Base-by-base conservation (phyloP, 2,329 filamentous ascomycete species). In the Alternaria infectoria region DNA sequence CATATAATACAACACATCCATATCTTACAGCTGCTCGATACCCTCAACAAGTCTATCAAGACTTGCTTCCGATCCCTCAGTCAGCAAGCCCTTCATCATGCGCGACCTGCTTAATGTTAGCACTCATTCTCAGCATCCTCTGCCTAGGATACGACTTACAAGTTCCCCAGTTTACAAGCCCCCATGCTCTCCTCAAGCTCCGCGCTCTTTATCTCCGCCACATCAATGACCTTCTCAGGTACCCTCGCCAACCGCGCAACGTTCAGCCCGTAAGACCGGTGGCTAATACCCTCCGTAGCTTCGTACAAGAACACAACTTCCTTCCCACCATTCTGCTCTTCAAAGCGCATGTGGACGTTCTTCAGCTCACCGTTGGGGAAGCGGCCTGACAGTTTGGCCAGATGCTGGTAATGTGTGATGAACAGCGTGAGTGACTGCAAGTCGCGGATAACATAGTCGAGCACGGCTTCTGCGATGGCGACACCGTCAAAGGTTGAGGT, bases 401-500 rank as follows among this genome's bases (percentile, higher is more conserved):
- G 87, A 68, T 90, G 90, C 81, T 99, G 96, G 79, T 99, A 99
- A 81, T 99, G 96, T 4, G 96, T 99, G 79, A 99, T 97, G 83
- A 99, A 99, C 45, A 99, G 85, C 6, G 93, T 97, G 50, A 97
- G 85, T 65, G 93, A 93, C 57, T 86, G 85, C 1, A 90, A 86
- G 15, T 93, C 87, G 23, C 89, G 86, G 25, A 96, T 90, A 65
- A 98, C 88, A 74, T 96, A 90, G 62, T 95, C 89, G 6, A 99
- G 85, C 6, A 99, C 96, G 23, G 93, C 92, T 72, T 97, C 91
- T 2, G 96, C 96, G 72, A 99, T 98, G 60, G 96, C 96, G 6
- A 97, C 93, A 58, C 96, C 96, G 79, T 99, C 96, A 77, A 98
- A 93, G 10, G 96, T 99, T 70, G 90, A 93, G 0, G 96, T 99